Percentiles rank a stretch among this genome's conserved stretches.
Evolutionary conservation across 768 basidiomycete species (phyloP).

Genomic region (Hortiboletus campestris): DNA sequence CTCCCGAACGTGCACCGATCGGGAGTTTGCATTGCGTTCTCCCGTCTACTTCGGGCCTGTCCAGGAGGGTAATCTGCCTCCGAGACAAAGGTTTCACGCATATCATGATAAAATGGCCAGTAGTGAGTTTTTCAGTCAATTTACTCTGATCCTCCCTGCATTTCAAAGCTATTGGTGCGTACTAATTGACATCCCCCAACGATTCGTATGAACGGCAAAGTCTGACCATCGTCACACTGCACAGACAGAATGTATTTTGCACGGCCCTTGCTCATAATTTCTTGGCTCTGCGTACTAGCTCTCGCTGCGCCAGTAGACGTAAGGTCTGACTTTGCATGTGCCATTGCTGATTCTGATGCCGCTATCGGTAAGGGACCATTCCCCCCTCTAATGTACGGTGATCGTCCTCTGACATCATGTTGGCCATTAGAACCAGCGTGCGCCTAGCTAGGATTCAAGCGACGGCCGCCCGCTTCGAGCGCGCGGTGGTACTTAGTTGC

Average conservation of each 20-base stretch:
- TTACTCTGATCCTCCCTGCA: background rate
- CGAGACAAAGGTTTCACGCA: background rate
- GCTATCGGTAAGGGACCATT: background rate
- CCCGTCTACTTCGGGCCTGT: no score
- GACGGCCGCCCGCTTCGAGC: background rate
- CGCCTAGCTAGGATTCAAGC: background rate
- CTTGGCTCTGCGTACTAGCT: background rate
- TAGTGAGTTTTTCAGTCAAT: background rate
- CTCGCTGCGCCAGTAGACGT: background rate
- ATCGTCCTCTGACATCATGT: background rate
- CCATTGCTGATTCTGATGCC: no score
- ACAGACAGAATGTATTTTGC: background rate
- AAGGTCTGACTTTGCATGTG: background rate
- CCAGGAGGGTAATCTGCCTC: no score
- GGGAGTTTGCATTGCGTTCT: no score
- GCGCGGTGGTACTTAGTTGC: no score
- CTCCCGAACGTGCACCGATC: no score
- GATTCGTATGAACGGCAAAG: background rate
- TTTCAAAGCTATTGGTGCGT: background rate
- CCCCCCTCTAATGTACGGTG: background rate
- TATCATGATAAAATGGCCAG: background rate
- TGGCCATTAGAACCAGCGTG: background rate
- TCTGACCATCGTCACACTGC: background rate
- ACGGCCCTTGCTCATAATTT: background rate
- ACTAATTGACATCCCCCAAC: no score